Evolutionary conservation across 768 basidiomycete species (phyloP).

Genomic region (Scleroderma citrinum): DNA sequence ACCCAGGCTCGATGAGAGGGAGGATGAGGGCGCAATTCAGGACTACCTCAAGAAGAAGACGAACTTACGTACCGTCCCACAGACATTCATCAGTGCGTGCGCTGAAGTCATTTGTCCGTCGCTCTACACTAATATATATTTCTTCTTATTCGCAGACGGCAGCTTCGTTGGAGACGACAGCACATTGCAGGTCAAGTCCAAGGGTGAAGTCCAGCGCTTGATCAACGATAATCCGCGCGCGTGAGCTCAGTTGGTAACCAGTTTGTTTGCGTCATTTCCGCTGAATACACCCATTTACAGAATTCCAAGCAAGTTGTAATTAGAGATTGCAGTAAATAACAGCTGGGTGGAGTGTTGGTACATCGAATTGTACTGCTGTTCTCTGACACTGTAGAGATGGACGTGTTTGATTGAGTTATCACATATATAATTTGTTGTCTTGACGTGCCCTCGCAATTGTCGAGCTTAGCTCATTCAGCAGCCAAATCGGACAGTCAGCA

Average conservation of each 20-base stretch:
- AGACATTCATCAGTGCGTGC: neutral
- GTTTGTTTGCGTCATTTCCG: neutral
- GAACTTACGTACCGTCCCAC: neutral
- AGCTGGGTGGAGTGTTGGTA: neutral
- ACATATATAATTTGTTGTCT: too few relatives aligned
- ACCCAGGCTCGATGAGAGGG: slow-evolving; percentile 49
- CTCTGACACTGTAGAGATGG: too few relatives aligned
- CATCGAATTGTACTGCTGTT: neutral
- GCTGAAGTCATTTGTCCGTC: neutral
- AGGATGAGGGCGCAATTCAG: slow-evolving; percentile 59
- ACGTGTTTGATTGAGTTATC: too few relatives aligned
- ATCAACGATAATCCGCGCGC: neutral
- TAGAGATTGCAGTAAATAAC: too few relatives aligned
- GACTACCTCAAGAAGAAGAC: slow-evolving; percentile 14
- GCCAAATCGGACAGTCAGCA: too few relatives aligned
- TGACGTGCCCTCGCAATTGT: too few relatives aligned
- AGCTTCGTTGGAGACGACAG: slow-evolving; percentile 17
- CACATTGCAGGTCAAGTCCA: slow-evolving; percentile 29
- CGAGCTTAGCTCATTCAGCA: too few relatives aligned
- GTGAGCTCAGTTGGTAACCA: neutral
- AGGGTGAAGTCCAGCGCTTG: slow-evolving; percentile 22
- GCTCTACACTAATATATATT: too few relatives aligned
- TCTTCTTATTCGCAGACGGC: slow-evolving; percentile 13
- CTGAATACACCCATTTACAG: neutral
- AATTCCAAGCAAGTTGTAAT: too few relatives aligned